These are phyloP conservation scores for Neurospora tetrasperma DNA, from an alignment of 495 filamentous ascomycete species.

Conservation along the genomic window DNA sequence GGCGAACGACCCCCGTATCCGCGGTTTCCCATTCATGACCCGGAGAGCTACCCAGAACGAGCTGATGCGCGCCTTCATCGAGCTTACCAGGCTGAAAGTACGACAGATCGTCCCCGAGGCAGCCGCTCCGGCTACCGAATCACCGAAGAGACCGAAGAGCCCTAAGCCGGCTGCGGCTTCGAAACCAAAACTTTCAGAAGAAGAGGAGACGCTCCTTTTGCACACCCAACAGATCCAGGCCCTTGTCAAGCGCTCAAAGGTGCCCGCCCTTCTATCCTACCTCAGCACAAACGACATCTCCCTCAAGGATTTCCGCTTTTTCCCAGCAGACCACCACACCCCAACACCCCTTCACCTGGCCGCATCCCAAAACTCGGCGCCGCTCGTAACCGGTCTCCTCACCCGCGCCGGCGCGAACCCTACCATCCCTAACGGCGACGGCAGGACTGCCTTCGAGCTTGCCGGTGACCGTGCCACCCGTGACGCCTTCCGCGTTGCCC, in stretches of 20 bases:
- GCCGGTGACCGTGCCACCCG: slow-evolving; percentile 77
- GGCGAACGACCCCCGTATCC: slow-evolving; percentile 71
- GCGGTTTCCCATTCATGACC: slow-evolving; percentile 90
- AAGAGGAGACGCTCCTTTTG: slow-evolving; percentile 67
- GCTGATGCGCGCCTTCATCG: slow-evolving; percentile 85
- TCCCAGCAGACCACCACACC: slow-evolving; percentile 66
- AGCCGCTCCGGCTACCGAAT: slow-evolving; percentile 35
- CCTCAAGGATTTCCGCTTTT: slow-evolving; percentile 63
- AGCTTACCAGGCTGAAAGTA: slow-evolving; percentile 82
- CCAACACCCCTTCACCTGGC: slow-evolving; percentile 83
- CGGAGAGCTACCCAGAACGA: slow-evolving; percentile 89
- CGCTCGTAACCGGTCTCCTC: slow-evolving; percentile 66
- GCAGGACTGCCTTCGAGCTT: slow-evolving; percentile 74
- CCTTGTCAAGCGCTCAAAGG: slow-evolving; percentile 80
- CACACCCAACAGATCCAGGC: slow-evolving; percentile 84
- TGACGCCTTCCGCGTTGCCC: slow-evolving; percentile 84
- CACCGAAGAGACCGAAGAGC: slow-evolving; percentile 18
- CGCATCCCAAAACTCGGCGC: slow-evolving; percentile 60
- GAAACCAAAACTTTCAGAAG: slow-evolving; percentile 54
- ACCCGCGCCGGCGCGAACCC: slow-evolving; percentile 68
- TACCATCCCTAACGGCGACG: slow-evolving; percentile 53
- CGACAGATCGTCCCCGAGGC: slow-evolving; percentile 52
- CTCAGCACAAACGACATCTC: slow-evolving; percentile 62
- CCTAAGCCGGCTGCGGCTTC: slow-evolving; percentile 4
- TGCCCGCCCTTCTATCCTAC: slow-evolving; percentile 79